Evolutionary conservation across 2,329 filamentous ascomycete species (phyloP).

Genomic region (Arachnopeziza araneosa): DNA sequence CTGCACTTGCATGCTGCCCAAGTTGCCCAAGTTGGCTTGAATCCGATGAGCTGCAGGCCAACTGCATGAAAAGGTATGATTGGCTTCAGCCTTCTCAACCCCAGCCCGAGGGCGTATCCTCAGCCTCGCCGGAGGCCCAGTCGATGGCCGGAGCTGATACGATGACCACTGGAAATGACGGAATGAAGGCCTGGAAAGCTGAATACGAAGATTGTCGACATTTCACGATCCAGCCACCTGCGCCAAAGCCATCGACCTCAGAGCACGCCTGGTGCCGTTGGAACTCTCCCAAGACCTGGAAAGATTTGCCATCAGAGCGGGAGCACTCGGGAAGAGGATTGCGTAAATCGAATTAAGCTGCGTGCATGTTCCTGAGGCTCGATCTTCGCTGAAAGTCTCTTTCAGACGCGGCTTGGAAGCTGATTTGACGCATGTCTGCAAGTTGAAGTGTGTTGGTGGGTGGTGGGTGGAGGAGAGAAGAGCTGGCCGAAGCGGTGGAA

Average conservation of each 20-base stretch:
- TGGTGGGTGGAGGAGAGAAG: neutral
- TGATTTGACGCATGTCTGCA: neutral
- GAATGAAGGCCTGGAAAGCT: neutral
- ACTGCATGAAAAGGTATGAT: neutral
- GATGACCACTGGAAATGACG: neutral
- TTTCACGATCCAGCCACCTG: no score
- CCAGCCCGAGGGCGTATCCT: neutral
- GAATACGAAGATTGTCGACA: neutral
- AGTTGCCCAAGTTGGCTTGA: neutral
- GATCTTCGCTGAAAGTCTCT: neutral
- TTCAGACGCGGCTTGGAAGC: neutral
- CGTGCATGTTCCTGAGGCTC: neutral
- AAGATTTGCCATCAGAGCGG: no score
- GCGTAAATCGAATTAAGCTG: no score
- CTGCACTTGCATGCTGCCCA: slow-evolving; percentile 8
- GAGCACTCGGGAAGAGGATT: no score
- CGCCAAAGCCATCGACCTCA: no score
- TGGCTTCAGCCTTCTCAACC: neutral
- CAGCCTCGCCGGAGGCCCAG: neutral
- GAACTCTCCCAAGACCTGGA: no score
- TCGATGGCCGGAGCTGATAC: neutral
- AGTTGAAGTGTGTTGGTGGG: no score
- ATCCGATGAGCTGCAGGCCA: neutral
- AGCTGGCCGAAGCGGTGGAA: neutral
- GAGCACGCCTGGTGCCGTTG: no score